phyloP scores from a whole-genome alignment of 169 alveolate species.

The Cyclospora cayetanensis region DNA sequence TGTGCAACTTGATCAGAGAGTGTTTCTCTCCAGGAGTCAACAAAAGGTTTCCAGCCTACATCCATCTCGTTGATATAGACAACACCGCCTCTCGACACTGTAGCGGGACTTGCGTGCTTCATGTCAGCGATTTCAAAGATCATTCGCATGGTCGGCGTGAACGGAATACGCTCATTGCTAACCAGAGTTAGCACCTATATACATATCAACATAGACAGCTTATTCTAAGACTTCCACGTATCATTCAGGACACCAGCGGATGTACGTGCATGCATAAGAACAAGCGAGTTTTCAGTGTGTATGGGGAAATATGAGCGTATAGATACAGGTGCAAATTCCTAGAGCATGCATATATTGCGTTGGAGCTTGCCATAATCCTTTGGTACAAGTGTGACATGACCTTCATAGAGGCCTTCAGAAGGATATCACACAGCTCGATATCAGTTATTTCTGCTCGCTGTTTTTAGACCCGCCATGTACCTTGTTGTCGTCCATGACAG shows the following conservation, averaged over 20 bases:
- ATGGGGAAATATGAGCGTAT: not conserved
- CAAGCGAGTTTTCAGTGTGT: no score
- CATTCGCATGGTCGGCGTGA: conserved; percentile 93
- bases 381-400: no score
- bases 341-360: not conserved
- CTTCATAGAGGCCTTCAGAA: no score
- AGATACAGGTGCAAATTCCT: not conserved
- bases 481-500: conserved; percentile 95
- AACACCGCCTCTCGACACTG: conserved; percentile 95
- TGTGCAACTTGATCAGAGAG: conserved; percentile 89
- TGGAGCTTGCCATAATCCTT: no score
- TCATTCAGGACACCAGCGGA: not conserved
- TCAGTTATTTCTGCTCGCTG: no score
- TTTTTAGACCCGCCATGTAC: not conserved
- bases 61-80: conserved; percentile 92
- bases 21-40: conserved; percentile 90
- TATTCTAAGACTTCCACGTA: not conserved
- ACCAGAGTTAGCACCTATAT: conserved; percentile 89
- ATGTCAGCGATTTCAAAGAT: conserved; percentile 93
- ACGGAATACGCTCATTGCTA: conserved; percentile 94
- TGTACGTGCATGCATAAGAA: not conserved
- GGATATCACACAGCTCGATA: no score
- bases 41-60: conserved; percentile 92
- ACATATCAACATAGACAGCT: not conserved
- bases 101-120: conserved; percentile 94